Evolutionary conservation across 257 asterid genomes (phyloP).

Genomic region (Nicotiana obtusifolia): DNA sequence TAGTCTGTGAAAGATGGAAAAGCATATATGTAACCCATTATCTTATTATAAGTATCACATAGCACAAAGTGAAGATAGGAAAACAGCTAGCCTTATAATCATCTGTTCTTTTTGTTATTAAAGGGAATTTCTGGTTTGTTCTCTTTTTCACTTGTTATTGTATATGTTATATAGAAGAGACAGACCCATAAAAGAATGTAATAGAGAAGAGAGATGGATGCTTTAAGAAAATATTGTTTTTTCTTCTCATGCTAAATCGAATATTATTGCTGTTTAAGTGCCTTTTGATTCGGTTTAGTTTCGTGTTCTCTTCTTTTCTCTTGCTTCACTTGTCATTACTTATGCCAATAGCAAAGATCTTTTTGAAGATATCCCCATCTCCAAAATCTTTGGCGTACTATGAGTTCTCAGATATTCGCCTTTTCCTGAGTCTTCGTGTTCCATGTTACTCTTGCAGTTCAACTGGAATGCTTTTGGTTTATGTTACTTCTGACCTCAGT

Average conservation of each 20-base stretch:
- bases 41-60: not conserved
- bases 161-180: not conserved
- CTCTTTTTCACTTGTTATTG: not conserved
- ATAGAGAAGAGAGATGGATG: not conserved
- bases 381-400: not conserved
- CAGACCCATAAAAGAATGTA: no score
- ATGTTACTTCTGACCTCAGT: not conserved
- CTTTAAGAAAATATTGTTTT: not conserved
- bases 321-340: not conserved
- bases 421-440: not conserved
- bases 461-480: not conserved
- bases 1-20: not conserved
- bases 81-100: not conserved
- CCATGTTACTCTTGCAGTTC: not conserved
- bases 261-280: not conserved
- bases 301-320: not conserved
- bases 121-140: not conserved
- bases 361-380: not conserved
- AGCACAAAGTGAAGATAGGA: constrained; percentile 3
- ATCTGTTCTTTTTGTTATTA: not conserved
- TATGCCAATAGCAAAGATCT: not conserved
- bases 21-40: not conserved
- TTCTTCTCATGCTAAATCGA: not conserved
- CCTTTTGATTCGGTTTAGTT: not conserved
- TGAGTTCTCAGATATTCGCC: not conserved